phyloP scores from a whole-genome alignment of 306 rosid genomes.

The Begonia fuchsioides region DNA sequence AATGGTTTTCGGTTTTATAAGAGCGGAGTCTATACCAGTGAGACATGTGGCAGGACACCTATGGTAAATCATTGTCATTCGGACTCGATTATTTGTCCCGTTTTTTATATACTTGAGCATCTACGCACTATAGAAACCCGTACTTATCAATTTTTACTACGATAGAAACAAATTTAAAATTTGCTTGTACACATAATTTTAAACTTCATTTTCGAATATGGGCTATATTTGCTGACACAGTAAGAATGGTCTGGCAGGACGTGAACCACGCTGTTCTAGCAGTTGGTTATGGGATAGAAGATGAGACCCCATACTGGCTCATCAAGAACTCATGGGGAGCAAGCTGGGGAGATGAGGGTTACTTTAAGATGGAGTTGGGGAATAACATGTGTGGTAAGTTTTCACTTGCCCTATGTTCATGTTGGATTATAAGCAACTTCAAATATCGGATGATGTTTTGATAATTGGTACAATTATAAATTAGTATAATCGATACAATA shows the following conservation, averaged over 20 bases:
- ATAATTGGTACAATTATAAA: too few species aligned
- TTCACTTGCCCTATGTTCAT: not conserved
- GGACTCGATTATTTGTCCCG: too few species aligned
- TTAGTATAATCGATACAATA: too few species aligned
- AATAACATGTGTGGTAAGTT: conserved; percentile 95
- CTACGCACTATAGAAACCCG: too few species aligned
- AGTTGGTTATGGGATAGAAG: conserved; percentile 82
- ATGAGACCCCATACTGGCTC: conserved; percentile 70
- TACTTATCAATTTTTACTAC: too few species aligned
- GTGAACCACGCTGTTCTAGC: conserved; percentile 98
- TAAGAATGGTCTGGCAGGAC: conserved; percentile 40
- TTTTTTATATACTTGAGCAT: too few species aligned
- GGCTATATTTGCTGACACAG: conserved; percentile 4
- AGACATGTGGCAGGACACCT: conserved; percentile 53
- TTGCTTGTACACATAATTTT: too few species aligned
- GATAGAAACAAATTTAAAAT: too few species aligned
- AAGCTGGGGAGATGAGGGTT: conserved; percentile 79
- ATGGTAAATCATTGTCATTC: conserved; percentile 26
- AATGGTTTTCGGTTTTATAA: conserved; percentile 38
- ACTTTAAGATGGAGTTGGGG: conserved; percentile 90
- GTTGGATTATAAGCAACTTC: too few species aligned
- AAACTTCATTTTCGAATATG: not conserved
- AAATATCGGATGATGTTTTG: too few species aligned
- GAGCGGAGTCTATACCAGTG: conserved; percentile 67
- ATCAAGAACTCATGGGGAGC: conserved; percentile 86